Percentiles rank a stretch among this genome's conserved stretches.
phyloP scores from a whole-genome alignment of 2,329 filamentous ascomycete species.

The Coniochaeta hoffmannii region DNA sequence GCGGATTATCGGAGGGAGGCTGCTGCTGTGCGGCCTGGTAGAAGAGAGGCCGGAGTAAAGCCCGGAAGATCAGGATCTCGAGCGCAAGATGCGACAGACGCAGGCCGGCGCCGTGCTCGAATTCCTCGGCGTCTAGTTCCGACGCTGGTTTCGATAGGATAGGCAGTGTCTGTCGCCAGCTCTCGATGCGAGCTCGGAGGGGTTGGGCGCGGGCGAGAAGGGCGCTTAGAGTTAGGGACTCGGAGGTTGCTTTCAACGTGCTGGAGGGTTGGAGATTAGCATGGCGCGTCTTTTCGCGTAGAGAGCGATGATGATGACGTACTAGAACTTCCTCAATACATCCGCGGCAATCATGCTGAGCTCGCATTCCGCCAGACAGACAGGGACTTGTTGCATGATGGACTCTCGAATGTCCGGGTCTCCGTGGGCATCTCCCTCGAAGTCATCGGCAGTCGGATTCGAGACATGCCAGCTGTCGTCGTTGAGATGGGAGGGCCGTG shows the following conservation, averaged over 20 bases:
- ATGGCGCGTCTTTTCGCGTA: background rate
- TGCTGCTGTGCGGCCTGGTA: constrained; percentile 5
- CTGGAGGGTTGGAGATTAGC: constrained; percentile 3
- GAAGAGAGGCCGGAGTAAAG: constrained; percentile 15
- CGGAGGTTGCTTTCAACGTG: constrained; percentile 7
- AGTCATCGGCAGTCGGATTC: constrained; percentile 10
- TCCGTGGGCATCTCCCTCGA: constrained; percentile 9
- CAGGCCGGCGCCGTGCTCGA: constrained; percentile 14
- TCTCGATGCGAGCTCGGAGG: constrained; percentile 15
- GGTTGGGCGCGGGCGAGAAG: constrained; percentile 15
- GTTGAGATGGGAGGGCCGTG: constrained; percentile 14
- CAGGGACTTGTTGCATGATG: constrained; percentile 7
- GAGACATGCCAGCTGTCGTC: constrained; percentile 15
- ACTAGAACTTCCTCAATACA: constrained; percentile 17
- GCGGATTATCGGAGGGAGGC: constrained; percentile 3
- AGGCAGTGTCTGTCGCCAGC: constrained; percentile 17
- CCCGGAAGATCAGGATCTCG: constrained; percentile 18
- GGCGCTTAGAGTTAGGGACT: constrained; percentile 5
- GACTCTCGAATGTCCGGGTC: constrained; percentile 2
- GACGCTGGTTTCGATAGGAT: constrained; percentile 13
- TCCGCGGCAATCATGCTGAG: constrained; percentile 15
- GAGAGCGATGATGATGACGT: constrained; percentile 2
- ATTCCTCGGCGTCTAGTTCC: constrained; percentile 14
- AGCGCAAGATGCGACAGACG: constrained; percentile 16
- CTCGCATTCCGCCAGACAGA: constrained; percentile 14